These are phyloP conservation scores for Termitomyces sp. DNA, from an alignment of 768 basidiomycete species.

Conservation along the genomic window DNA sequence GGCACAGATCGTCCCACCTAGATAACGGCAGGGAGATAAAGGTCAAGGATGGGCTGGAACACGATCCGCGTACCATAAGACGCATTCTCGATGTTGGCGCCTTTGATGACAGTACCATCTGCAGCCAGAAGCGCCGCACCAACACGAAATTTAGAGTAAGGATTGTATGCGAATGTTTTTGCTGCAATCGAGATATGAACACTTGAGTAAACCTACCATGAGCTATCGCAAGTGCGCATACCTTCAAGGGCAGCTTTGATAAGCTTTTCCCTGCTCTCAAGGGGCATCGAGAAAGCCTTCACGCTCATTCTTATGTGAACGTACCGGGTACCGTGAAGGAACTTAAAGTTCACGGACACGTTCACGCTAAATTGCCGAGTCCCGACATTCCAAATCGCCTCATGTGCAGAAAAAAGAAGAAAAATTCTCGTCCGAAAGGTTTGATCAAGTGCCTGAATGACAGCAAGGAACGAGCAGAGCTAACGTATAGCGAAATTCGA, in stretches of 20 bases:
- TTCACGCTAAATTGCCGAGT: not conserved
- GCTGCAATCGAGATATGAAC: constrained; percentile 30
- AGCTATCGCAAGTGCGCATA: constrained; percentile 13
- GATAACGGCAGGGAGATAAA: not conserved
- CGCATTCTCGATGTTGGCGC: constrained; percentile 93
- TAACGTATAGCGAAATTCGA: not conserved
- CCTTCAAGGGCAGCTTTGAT: constrained; percentile 60
- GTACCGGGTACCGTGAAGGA: not conserved
- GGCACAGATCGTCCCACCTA: constrained; percentile 89
- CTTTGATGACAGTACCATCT: constrained; percentile 70
- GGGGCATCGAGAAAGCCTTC: constrained; percentile 27
- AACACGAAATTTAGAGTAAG: constrained; percentile 90
- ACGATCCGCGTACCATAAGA: constrained; percentile 58
- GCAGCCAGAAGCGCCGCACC: constrained; percentile 78
- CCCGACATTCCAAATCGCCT: not conserved
- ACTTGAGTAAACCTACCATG: not conserved
- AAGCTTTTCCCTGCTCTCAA: constrained; percentile 39
- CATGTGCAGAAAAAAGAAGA: not conserved
- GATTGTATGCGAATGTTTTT: constrained; percentile 68
- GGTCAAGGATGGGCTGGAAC: not conserved
- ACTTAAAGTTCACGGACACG: not conserved
- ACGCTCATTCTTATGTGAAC: constrained; percentile 12
- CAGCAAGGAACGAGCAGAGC: too few species aligned
- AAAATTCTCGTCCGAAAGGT: not conserved
- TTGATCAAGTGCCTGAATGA: not conserved